phyloP scores from a whole-genome alignment of 2,329 filamentous ascomycete species.

The Claviceps monticola region DNA sequence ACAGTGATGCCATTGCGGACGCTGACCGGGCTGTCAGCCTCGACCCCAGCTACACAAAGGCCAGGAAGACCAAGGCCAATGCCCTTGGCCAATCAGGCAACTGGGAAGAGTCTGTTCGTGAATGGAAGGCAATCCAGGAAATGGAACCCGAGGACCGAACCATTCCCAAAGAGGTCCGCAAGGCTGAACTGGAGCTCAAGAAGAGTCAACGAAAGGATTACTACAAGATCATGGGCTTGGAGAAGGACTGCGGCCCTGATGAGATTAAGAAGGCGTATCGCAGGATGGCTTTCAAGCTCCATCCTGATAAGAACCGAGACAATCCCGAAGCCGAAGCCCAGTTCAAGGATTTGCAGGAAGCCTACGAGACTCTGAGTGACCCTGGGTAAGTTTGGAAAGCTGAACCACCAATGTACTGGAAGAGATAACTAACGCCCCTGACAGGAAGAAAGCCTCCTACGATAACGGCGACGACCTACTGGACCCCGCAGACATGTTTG shows the following conservation, averaged over 20 bases:
- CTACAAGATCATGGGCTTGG: slow-evolving; percentile 88
- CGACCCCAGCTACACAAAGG: slow-evolving; percentile 77
- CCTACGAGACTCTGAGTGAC: slow-evolving; percentile 91
- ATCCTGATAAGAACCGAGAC: slow-evolving; percentile 94
- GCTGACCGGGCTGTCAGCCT: slow-evolving; percentile 73
- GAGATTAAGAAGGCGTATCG: slow-evolving; percentile 96
- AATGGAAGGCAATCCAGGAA: slow-evolving; percentile 79
- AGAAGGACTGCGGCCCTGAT: slow-evolving; percentile 70
- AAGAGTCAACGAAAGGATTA: slow-evolving; percentile 97
- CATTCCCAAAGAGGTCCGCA: slow-evolving; percentile 72
- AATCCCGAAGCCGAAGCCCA: slow-evolving; percentile 72
- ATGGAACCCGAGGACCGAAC: slow-evolving; percentile 67
- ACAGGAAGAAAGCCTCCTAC: slow-evolving; percentile 73
- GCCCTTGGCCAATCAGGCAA: slow-evolving; percentile 71
- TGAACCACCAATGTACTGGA: not conserved
- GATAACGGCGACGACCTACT: slow-evolving; percentile 87
- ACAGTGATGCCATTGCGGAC: slow-evolving; percentile 66
- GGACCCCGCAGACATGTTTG: slow-evolving; percentile 77
- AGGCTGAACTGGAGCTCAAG: slow-evolving; percentile 90
- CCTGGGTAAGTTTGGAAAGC: slow-evolving; percentile 52
- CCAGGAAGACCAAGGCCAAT: slow-evolving; percentile 86
- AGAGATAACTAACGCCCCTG: not conserved
- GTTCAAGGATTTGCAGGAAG: slow-evolving; percentile 97
- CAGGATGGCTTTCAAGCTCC: slow-evolving; percentile 83
- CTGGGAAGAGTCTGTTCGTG: slow-evolving; percentile 84